Base-by-base conservation (phyloP, 148 eudicot genomes). In the Rhododendron simsii region DNA sequence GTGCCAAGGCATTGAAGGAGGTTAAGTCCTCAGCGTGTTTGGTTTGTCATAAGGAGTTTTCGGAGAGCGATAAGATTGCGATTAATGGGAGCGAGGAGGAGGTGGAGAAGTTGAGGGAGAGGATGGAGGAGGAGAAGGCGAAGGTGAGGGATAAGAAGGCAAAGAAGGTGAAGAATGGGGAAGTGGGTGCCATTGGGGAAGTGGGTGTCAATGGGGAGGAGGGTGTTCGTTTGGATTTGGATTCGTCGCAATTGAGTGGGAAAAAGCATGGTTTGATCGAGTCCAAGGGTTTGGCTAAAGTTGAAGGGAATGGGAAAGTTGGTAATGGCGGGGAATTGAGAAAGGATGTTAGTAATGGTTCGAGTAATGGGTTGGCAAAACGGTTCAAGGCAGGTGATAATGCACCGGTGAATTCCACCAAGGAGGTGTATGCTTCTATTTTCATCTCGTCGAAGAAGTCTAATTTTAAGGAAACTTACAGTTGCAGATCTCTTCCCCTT, bases 21-120 rank as follows among this genome's bases (percentile, higher is more conserved):
- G 94, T 96, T 1, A 95, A 95, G 78, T 92, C 95, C 1, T 87
- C 93, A 1, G 83, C 86, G 5, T 96, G 99, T 76, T 87, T 94
- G 67, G 93, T 95, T 18, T 96, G 99, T 86, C 98, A 88, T 7
- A 87, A 89, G 83, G 98, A 93, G 83, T 94, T 89, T 84, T 55
- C 30, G 12, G 98, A 89, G 39, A 81, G 21, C 0, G 99, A 96
- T 90, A 96, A 92, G 92, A 91, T 96, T 87, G 95, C 87, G 69
- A 92, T 96, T 41, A 95, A 96, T 89, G 99, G 99, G 47, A 87
- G 35, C 12, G 98, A 95, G 33, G 98, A 95, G 21, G 99, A 96
- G 89, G 98, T 96, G 35, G 87, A 79, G 21, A 89, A 41, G 0
- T 83, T 96, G 89, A 91, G 98, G 71, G 94, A 91, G 90, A 88